Base-by-base conservation (phyloP, 2,329 filamentous ascomycete species). In the Lecanoromycetidae sp. region DNA sequence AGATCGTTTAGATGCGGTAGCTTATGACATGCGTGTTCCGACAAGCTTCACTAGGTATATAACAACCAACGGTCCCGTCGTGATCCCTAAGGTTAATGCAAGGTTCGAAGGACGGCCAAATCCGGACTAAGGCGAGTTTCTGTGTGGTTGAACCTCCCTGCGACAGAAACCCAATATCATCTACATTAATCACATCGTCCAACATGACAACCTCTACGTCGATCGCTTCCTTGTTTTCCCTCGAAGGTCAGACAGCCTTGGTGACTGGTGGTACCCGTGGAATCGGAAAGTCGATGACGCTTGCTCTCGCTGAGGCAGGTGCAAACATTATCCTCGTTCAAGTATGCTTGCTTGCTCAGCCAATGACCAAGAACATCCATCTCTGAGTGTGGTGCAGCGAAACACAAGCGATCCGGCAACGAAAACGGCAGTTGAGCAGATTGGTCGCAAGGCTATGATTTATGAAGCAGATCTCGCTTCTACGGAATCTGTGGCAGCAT, bases 361-460 rank as follows among this genome's bases (percentile, higher is more conserved):
- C 8, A 19, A 22, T 3, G 22, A 23, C 25, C 9, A n/a, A n/a
- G 23, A 13, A 23, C 33, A 37, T 29, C 26, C 13, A 12, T n/a
- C 32, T 29, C 32, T 42, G 10, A 43, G 19, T 13, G 2, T 25
- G 35, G 4, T 15, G 13, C 56, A 79, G 75, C 67, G 76, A 57
- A 72, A 79, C 58, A 68, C 69, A 30, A 69, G 68, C 49, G 66
- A 69, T 55, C 68, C 63, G 20, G 46, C 58, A 27, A 70, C 67
- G 8, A 60, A 61, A 46, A 58, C 64, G 23, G 63, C 67, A 33
- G 56, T 63, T 37, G 60, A 60, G 34, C 59, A 57, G 36, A 56
- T 66, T 3, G 63, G 63, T 33, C 61, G 66, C 7, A 66, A 65
- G 50, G 66, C 60, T 7, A 60, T 58, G 23, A 70, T 71, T 49